Evolutionary conservation across 164 flowering plant genomes (phyloP).

Genomic region (Dillenia turbinata): DNA sequence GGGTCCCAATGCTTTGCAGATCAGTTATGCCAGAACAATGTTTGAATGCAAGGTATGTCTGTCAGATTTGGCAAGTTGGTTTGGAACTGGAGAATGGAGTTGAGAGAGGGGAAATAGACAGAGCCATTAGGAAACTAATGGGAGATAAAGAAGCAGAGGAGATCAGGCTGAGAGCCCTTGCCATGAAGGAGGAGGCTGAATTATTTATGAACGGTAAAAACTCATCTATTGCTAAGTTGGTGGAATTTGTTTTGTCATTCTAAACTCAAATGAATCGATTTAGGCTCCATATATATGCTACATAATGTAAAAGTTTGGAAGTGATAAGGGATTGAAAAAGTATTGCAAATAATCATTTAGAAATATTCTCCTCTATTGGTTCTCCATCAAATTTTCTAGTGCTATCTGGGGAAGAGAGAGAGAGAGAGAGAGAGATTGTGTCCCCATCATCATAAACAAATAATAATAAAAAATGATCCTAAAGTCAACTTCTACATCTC

Average conservation of each 20-base stretch:
- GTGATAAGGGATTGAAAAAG: too few species aligned
- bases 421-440: too few species aligned
- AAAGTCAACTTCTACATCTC: too few species aligned
- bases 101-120: slow-evolving; percentile 15
- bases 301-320: too few species aligned
- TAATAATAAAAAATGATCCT: too few species aligned
- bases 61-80: slow-evolving; percentile 25
- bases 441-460: too few species aligned
- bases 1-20: slow-evolving; percentile 29
- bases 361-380: too few species aligned
- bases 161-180: slow-evolving; percentile 13
- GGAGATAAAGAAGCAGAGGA: slow-evolving; percentile 17
- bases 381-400: too few species aligned
- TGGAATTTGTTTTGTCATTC: neutral
- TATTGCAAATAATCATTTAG: too few species aligned
- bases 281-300: too few species aligned
- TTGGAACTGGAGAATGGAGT: slow-evolving; percentile 13
- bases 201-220: slow-evolving; percentile 5
- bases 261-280: too few species aligned
- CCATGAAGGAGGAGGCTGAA: slow-evolving; percentile 12
- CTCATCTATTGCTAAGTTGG: slow-evolving; percentile 4
- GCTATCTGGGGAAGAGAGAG: too few species aligned
- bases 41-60: slow-evolving; percentile 22
- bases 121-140: slow-evolving; percentile 17
- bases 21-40: slow-evolving; percentile 23